phyloP scores from a whole-genome alignment of 2,329 filamentous ascomycete genomes.

The Eutypella sp. region DNA sequence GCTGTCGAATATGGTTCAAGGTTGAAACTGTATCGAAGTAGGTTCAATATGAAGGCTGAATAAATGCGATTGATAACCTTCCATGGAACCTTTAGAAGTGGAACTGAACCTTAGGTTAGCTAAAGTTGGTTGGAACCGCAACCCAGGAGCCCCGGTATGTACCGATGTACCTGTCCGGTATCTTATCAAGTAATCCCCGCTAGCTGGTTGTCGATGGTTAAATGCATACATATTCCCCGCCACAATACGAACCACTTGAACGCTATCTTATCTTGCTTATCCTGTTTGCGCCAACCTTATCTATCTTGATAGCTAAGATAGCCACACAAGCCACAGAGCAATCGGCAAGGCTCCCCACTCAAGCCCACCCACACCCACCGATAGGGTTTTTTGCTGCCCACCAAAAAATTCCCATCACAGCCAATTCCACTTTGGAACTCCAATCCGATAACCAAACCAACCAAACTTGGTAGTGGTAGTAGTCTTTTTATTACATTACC shows the following conservation, averaged over 20 bases:
- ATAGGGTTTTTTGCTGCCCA: slow-evolving; percentile 4
- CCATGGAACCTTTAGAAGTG: too few relatives aligned
- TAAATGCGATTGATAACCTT: too few relatives aligned
- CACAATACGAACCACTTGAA: too few relatives aligned
- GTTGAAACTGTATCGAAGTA: too few relatives aligned
- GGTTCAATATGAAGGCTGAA: too few relatives aligned
- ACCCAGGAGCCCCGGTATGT: background rate
- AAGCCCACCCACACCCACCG: background rate
- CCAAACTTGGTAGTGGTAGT: background rate
- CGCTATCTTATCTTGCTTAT: too few relatives aligned
- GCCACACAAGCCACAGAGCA: background rate
- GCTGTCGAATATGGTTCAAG: too few relatives aligned
- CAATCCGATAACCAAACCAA: background rate
- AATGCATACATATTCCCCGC: background rate
- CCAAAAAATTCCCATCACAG: slow-evolving; percentile 2
- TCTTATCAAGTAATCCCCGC: background rate
- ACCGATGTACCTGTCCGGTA: background rate
- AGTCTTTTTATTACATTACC: too few relatives aligned
- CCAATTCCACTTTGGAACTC: background rate
- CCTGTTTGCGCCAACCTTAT: too few relatives aligned
- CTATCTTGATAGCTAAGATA: too few relatives aligned
- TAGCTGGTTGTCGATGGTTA: background rate
- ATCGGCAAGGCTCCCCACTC: background rate
- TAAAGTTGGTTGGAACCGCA: background rate
- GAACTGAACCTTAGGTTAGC: too few relatives aligned